phyloP scores from a whole-genome alignment of 1,139 yeast genomes.

The Entelexis sorbosivorans region DNA sequence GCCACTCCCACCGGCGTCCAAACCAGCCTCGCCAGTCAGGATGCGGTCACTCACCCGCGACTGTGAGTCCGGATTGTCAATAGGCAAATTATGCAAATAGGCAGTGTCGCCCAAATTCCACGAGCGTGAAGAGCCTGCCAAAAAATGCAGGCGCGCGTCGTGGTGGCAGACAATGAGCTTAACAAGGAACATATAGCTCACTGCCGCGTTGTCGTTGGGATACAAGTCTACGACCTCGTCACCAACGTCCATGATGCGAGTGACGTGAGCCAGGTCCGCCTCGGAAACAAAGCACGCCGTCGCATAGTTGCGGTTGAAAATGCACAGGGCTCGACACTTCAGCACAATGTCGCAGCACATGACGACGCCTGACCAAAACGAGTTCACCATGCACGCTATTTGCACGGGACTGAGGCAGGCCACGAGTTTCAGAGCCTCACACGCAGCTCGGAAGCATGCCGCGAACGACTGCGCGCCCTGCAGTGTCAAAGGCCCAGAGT shows the following conservation, averaged over 20 bases:
- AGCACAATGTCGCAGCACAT: constrained; percentile 21
- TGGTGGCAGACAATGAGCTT: constrained; percentile 24
- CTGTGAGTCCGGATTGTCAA: neutral
- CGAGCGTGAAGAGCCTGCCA: neutral
- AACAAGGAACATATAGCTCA: constrained; percentile 21
- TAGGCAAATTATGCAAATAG: neutral
- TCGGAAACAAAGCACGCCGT: constrained; percentile 21
- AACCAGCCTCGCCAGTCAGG: neutral
- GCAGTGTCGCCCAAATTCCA: constrained; percentile 1
- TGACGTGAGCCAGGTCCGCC: constrained; percentile 15
- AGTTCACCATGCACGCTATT: constrained; percentile 49
- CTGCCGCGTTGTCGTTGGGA: constrained; percentile 21
- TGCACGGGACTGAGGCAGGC: constrained; percentile 7
- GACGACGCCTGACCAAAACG: constrained; percentile 52
- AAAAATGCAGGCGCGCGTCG: constrained; percentile 22
- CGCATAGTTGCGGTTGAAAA: constrained; percentile 21
- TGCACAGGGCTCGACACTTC: constrained; percentile 23
- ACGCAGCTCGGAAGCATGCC: constrained; percentile 17
- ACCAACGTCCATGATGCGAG: constrained; percentile 11
- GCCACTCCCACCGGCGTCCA: neutral
- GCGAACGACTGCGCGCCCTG: constrained; percentile 21
- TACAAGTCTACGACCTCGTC: constrained; percentile 17
- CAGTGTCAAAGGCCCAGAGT: constrained; percentile 17
- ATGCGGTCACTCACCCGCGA: neutral
- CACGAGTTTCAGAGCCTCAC: constrained; percentile 15